These are phyloP conservation scores for Melaleuca alternifolia DNA, from an alignment of 345 rosid genomes.

Conservation along the genomic window DNA sequence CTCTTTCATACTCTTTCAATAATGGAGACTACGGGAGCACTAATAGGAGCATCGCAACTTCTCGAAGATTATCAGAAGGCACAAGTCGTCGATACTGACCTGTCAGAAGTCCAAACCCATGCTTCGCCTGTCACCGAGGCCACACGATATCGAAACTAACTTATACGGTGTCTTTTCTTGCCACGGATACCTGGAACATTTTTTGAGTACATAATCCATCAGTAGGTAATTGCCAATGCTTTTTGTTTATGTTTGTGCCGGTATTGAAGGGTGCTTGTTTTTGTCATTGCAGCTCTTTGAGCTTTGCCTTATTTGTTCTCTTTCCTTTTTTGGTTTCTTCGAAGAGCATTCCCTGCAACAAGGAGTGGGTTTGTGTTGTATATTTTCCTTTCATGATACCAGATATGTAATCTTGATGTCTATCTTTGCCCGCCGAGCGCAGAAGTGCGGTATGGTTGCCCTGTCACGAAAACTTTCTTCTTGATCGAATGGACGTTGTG, in stretches of 20 bases:
- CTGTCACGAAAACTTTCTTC: not conserved
- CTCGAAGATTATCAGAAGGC: conserved; percentile 1
- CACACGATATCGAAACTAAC: not conserved
- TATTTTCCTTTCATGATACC: not conserved
- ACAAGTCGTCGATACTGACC: conserved; percentile 1
- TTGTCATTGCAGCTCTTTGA: not conserved
- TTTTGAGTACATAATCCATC: not conserved
- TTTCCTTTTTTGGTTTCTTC: not conserved
- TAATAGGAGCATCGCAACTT: conserved; percentile 9
- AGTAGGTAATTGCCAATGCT: not conserved
- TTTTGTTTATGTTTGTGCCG: not conserved
- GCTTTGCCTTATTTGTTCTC: not conserved
- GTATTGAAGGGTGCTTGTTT: not conserved
- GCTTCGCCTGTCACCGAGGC: not conserved
- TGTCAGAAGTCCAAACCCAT: not conserved
- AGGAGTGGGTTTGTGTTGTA: not conserved
- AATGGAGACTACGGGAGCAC: conserved; percentile 26
- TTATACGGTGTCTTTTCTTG: not conserved
- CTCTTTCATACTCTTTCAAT: conserved; percentile 35
- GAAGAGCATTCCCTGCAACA: not conserved
- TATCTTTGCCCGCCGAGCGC: not conserved
- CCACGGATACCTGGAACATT: not conserved
- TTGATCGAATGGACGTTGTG: not conserved
- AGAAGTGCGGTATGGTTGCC: not conserved
- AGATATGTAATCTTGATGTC: not conserved